These are phyloP conservation scores for Zizania palustris DNA, from an alignment of 202 grass and related monocot species.

Conservation along the genomic window DNA sequence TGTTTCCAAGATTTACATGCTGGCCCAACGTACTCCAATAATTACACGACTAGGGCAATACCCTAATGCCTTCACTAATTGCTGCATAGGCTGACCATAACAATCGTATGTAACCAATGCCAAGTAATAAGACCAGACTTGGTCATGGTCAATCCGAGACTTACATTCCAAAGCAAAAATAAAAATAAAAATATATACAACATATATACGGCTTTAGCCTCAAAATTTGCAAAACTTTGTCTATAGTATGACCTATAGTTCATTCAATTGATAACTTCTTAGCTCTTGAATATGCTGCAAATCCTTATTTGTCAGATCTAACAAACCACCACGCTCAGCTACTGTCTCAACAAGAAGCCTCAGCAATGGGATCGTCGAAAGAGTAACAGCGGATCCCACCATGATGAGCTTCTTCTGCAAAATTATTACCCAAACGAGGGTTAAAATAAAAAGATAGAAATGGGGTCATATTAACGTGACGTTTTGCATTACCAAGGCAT, in stretches of 20 bases:
- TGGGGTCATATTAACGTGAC: constrained; percentile 6
- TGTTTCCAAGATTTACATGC: constrained; percentile 14
- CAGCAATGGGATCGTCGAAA: constrained; percentile 73
- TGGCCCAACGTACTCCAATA: background rate
- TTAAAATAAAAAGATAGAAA: constrained; percentile 9
- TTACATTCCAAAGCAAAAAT: constrained; percentile 38
- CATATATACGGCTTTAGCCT: constrained; percentile 35
- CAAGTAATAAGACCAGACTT: background rate
- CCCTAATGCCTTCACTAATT: background rate
- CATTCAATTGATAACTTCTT: constrained; percentile 42
- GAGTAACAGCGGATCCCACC: constrained; percentile 75
- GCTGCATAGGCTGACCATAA: background rate
- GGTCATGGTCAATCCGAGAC: background rate
- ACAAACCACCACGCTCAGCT: constrained; percentile 52
- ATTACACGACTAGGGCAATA: background rate
- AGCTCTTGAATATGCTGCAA: constrained; percentile 39
- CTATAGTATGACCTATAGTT: constrained; percentile 17
- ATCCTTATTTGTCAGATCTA: constrained; percentile 71
- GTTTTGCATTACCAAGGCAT: background rate
- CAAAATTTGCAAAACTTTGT: constrained; percentile 27
- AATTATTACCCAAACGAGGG: constrained; percentile 24
- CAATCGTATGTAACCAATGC: background rate
- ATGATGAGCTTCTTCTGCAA: constrained; percentile 91
- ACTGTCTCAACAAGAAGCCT: constrained; percentile 81
- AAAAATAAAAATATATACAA: constrained; percentile 56